phyloP scores from a whole-genome alignment of 192 early-diverging fungal genomes.

The Entomortierella parvispora region DNA sequence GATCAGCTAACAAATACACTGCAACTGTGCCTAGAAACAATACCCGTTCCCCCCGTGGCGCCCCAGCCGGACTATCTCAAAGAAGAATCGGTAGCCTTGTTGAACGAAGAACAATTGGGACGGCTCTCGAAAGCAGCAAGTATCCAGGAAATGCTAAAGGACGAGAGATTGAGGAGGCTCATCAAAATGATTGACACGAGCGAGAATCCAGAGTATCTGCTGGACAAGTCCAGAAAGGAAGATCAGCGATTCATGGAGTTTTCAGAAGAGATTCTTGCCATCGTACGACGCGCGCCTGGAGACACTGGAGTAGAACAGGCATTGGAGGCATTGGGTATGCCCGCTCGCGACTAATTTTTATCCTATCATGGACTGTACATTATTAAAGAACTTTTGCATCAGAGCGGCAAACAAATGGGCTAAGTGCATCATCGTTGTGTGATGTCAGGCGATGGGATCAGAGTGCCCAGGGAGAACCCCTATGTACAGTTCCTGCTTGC shows the following conservation, averaged over 20 bases:
- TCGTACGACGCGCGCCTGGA: conserved; percentile 27
- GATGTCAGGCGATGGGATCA: no score
- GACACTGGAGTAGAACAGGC: conserved; percentile 37
- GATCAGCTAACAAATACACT: no score
- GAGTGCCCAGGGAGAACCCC: no score
- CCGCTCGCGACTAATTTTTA: no score
- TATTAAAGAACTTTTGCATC: no score
- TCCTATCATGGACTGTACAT: no score
- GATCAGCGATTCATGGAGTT: conserved; percentile 40
- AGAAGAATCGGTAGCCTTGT: conserved; percentile 37
- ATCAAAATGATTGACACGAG: conserved; percentile 43
- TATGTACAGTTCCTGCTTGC: no score
- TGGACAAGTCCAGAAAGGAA: conserved; percentile 44
- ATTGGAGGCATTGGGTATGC: conserved; percentile 45
- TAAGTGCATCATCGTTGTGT: no score
- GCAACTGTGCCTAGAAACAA: conserved; percentile 26
- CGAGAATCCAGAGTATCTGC: conserved; percentile 46
- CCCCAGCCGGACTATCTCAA: conserved; percentile 33
- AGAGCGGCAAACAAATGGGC: no score
- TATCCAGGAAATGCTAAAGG: conserved; percentile 35
- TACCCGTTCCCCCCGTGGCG: conserved; percentile 37
- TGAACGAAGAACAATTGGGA: conserved; percentile 27
- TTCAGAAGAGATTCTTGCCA: conserved; percentile 42
- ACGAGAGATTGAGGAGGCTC: conserved; percentile 27
- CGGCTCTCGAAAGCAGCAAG: conserved; percentile 21